These are phyloP conservation scores for Suillus placidus DNA, from an alignment of 768 basidiomycete species.

Conservation along the genomic window DNA sequence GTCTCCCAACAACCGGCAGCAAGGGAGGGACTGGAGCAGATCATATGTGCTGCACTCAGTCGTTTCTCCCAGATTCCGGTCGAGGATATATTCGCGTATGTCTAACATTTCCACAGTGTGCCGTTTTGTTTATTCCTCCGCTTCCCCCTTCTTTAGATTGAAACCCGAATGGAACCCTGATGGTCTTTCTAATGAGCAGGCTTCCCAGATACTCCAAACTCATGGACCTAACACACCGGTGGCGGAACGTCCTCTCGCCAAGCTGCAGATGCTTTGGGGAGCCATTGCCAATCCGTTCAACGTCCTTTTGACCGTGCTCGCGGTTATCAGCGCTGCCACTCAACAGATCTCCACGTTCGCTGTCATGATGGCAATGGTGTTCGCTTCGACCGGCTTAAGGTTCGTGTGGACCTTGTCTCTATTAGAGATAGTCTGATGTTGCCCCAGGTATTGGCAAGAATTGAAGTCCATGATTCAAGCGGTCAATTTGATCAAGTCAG, in stretches of 20 bases:
- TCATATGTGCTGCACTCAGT: constrained; percentile 19
- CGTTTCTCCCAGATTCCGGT: constrained; percentile 30
- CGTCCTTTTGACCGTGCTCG: constrained; percentile 34
- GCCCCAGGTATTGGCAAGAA: constrained; percentile 36
- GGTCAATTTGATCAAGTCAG: constrained; percentile 35
- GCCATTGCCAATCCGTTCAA: constrained; percentile 42
- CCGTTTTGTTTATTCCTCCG: background rate
- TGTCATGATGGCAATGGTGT: constrained; percentile 39
- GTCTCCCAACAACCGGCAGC: background rate
- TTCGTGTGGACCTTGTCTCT: constrained; percentile 9
- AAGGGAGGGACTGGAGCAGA: background rate
- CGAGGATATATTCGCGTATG: constrained; percentile 29
- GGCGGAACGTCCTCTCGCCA: constrained; percentile 33
- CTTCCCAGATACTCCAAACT: constrained; percentile 20
- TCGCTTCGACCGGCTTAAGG: constrained; percentile 37
- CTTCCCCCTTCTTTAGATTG: constrained; percentile 18
- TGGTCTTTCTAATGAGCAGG: constrained; percentile 27
- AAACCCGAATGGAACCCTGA: constrained; percentile 28
- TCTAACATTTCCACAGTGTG: no score
- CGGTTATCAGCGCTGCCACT: constrained; percentile 35
- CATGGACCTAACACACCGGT: constrained; percentile 34
- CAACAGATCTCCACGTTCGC: constrained; percentile 35
- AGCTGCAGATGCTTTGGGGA: constrained; percentile 31
- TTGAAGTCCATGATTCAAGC: constrained; percentile 38
- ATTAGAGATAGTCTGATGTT: background rate